A percentile compares a stretch with the other conserved stretches of the same genome.
Evolutionary conservation across 140 eudicot species (phyloP).

Genomic region (Flaveria floridana): DNA sequence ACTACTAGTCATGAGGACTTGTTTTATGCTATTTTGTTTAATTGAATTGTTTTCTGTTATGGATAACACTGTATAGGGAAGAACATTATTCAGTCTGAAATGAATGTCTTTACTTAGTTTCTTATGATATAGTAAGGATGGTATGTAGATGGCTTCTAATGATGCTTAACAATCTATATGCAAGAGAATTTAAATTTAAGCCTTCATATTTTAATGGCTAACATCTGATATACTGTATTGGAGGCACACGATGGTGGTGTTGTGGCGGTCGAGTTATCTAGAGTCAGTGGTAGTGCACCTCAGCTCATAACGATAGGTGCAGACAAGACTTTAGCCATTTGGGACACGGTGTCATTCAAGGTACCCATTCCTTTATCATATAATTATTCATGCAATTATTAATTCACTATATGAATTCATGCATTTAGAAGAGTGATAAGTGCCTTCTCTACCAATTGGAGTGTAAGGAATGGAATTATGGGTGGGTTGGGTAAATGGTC

Average conservation of each 20-base stretch:
- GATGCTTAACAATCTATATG: constrained; percentile 19
- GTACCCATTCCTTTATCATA: constrained; percentile 31
- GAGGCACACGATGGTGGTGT: constrained; percentile 99
- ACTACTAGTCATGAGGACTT: neutral
- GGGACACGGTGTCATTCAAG: constrained; percentile 97
- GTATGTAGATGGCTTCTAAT: constrained; percentile 4
- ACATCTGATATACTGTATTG: constrained; percentile 27
- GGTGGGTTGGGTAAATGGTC: neutral
- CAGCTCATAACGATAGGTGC: constrained; percentile 98
- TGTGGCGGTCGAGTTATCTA: constrained; percentile 87
- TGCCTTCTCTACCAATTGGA: neutral
- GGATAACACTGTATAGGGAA: neutral
- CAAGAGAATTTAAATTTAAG: constrained; percentile 16
- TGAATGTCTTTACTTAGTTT: neutral
- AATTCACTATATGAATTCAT: neutral
- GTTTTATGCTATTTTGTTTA: neutral
- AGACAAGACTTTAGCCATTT: constrained; percentile 93
- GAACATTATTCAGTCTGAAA: neutral
- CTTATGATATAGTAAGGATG: constrained; percentile 10
- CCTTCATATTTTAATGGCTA: constrained; percentile 26
- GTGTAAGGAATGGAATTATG: neutral
- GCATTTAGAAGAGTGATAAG: constrained; percentile 17
- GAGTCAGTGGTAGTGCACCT: constrained; percentile 92
- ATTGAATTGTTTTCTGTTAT: neutral
- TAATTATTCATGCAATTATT: constrained; percentile 25